Base-by-base conservation (phyloP, 345 rosid genomes). In the Jatropha curcas region DNA sequence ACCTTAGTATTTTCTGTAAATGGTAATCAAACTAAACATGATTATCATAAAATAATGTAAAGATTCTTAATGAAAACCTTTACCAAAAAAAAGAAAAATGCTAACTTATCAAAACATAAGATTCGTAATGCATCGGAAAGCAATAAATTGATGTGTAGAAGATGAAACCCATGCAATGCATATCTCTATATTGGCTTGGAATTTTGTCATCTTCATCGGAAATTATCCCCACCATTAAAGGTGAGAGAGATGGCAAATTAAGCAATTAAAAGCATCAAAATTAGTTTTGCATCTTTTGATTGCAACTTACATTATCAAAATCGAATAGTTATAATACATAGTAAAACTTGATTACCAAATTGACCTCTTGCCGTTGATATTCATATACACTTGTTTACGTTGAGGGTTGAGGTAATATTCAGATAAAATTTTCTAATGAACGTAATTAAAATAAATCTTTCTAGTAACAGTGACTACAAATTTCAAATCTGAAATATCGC, bases 231-330 rank as follows among this genome's bases (percentile, higher is more conserved):
- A 63, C 67, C 67, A 63, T 63, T 64, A 64, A 39, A 5, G 4
- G 1, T 27, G 10, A 37, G 6, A 4, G 34, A 64, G 51, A 2
- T 43, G 34, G 68, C 43, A 50, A 64, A 60, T 31, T 6, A 17
- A 28, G 57, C 20, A 52, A 19, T 17, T 16, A 59, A 62, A 64
- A 64, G 68, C 68, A 64, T 64, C 68, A 63, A 63, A 12, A 10
- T 20, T 39, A 22, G 22, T 63, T 41, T 64, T 39, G 68, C 68
- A 41, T 64, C 52, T 64, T 41, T 20, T 39, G 52, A 64, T 22
- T 20, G 66, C 25, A 3, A 62, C 66, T n/a, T 10, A 27, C 61
- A 12, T 27, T 31, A 25, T 57, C 61, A 57, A 57, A 57, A 57
- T 57, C 61, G 33, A 27, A 27, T 28, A 13, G 7, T 28, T 57